A percentile compares a stretch with the other conserved stretches of the same genome.
Conservation (phyloP, 257 asterid genomes). For the Echium plantagineum region DNA sequence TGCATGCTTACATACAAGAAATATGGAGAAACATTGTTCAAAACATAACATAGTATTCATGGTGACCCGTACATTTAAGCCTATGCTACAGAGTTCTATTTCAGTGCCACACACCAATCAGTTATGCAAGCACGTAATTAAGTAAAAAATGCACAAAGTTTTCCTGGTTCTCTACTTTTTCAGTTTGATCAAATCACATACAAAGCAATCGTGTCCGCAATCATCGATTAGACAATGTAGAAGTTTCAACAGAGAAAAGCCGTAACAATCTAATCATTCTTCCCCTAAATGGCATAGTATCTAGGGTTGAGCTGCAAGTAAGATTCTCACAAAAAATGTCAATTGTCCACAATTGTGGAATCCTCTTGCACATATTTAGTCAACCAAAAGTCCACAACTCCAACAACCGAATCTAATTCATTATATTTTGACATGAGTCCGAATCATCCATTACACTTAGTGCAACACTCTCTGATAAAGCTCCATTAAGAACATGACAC, state of each 20-base stretch:
- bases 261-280: not conserved
- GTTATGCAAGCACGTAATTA: not conserved
- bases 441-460: too few relatives aligned
- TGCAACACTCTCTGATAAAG: too few relatives aligned
- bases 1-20: not conserved
- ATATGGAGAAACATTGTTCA: not conserved
- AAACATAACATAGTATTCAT: not conserved
- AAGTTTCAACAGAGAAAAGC: not conserved
- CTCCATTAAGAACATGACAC: too few relatives aligned
- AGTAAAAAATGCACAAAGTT: not conserved
- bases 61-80: not conserved
- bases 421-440: not conserved
- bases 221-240: not conserved
- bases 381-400: not conserved
- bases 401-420: not conserved
- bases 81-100: not conserved
- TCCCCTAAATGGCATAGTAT: not conserved
- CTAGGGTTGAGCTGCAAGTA: not conserved
- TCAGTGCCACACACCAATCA: not conserved
- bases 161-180: not conserved
- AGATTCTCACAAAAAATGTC: not conserved
- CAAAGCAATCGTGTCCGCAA: not conserved
- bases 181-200: not conserved
- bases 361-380: not conserved
- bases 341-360: not conserved